Evolutionary conservation across 192 early-diverging fungal species (phyloP), one percentile per base, ranked within the genome.

Genomic region (Lobosporangium transversale): DNA sequence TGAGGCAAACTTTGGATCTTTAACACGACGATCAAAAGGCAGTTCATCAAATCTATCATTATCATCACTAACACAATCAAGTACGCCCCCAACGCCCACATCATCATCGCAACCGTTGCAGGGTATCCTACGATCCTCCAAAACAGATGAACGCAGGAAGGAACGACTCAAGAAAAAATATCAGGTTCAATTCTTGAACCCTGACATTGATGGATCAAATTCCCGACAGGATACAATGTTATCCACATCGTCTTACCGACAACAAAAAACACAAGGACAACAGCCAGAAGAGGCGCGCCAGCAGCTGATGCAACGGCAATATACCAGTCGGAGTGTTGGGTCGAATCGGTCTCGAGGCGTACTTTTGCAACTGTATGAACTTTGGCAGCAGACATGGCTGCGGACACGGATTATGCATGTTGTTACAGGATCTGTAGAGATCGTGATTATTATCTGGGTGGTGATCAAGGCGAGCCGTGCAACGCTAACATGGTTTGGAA

Each of bases 301-400:
- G 35, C 29, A 60, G 32, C 40, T 36, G 24, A 23, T 18, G 36
- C 26, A 48, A 23, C 52, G 43, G 17, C 69, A 62, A 27, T 57
- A 50, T 42, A 63, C 58, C 35, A 57, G 55, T 52, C 44, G 53
- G 24, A 62, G 69, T 50, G 69, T 71, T 27, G 69, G 69, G n/a
- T 62, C 69, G 9, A 63, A n/a, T 11, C 60, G 44, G 3, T 71
- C 69, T 47, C 59, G 53, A n/a, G 45, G 59, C 3, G 59, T 63
- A 9, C 12, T 76, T 12, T 9, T 76, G 27, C 73, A 76, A 24
- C 58, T 76, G 1, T 76, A 76, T 17, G 63, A 54, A 26, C 64
- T 76, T 18, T 76, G 73, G 73, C 58, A 76, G 20, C 73, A 76
- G 20, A 66, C 73, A 12, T 76, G 73, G 73, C 73, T 76, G 15